These are phyloP conservation scores for Skeletonema potamos DNA, from an alignment of 108 stramenopile genomes.

Conservation along the genomic window DNA sequence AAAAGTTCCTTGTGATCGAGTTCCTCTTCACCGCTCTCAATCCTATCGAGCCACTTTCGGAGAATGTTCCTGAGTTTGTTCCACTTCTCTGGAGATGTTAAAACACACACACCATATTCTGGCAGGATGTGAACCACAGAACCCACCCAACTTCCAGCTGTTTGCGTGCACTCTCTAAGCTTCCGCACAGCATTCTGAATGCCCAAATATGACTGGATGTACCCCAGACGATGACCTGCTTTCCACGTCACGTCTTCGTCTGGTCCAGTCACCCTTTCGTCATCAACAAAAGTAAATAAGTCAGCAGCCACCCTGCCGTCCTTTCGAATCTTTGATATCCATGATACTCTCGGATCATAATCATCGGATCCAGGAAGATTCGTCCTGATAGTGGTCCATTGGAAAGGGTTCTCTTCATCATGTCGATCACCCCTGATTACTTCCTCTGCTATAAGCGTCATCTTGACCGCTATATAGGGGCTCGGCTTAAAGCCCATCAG, in stretches of 20 bases:
- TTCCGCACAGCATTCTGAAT: constrained; percentile 62
- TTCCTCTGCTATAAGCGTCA: constrained; percentile 30
- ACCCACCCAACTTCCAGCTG: constrained; percentile 56
- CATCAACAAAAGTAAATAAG: constrained; percentile 46
- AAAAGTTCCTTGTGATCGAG: constrained; percentile 26
- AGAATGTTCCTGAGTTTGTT: constrained; percentile 8
- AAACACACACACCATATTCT: constrained; percentile 1
- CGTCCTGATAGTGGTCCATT: constrained; percentile 22
- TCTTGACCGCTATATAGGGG: constrained; percentile 26
- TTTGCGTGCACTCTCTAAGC: constrained; percentile 5
- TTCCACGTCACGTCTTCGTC: not conserved
- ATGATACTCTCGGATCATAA: constrained; percentile 33
- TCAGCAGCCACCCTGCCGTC: constrained; percentile 48
- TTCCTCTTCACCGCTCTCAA: not conserved
- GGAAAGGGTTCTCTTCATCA: constrained; percentile 40
- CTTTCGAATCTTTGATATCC: constrained; percentile 28
- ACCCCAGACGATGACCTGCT: constrained; percentile 1
- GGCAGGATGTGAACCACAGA: not conserved
- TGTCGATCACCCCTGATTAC: constrained; percentile 24
- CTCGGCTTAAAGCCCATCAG: constrained; percentile 48
- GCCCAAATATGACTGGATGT: constrained; percentile 34
- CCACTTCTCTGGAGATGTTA: constrained; percentile 43
- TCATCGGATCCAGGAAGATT: constrained; percentile 46
- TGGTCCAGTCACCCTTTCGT: constrained; percentile 20
- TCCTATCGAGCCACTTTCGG: not conserved